These are phyloP conservation scores for Speleostelium caveatum DNA, from an alignment of 78 protist genomes.

Conservation along the genomic window DNA sequence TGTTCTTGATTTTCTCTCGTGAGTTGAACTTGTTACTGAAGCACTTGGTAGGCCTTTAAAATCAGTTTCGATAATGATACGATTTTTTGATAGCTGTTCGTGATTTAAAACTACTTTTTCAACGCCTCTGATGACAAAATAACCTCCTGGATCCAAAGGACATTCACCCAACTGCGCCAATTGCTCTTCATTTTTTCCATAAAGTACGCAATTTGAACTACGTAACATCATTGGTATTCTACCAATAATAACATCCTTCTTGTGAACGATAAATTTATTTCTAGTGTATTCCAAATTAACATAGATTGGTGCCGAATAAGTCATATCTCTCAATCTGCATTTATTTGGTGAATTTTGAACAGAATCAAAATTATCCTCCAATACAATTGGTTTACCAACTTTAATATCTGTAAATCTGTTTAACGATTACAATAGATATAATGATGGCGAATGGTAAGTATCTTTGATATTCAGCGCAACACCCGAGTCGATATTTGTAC, in stretches of 20 bases:
- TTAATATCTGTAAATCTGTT: conserved; percentile 83
- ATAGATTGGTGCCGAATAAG: conserved; percentile 97
- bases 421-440: neutral
- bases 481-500: neutral
- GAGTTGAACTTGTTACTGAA: conserved; percentile 91
- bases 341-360: conserved; percentile 90
- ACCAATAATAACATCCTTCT: conserved; percentile 91
- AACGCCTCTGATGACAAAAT: conserved; percentile 92
- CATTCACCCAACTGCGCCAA: conserved; percentile 96
- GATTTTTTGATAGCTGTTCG: conserved; percentile 98
- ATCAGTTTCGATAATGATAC: conserved; percentile 96
- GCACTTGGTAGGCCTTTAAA: conserved; percentile 82
- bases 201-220: conserved; percentile 89
- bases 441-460: neutral
- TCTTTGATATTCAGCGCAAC: neutral
- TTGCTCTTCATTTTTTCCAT: conserved; percentile 83
- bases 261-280: conserved; percentile 38
- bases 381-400: conserved; percentile 87
- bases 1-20: conserved; percentile 92
- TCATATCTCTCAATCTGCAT: conserved; percentile 98
- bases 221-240: conserved; percentile 99
- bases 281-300: conserved; percentile 96
- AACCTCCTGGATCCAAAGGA: conserved; percentile 97
- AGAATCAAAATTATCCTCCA: conserved; percentile 74
- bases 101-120: conserved; percentile 98